Conservation (phyloP, 1,284 basidiomycete species). For the Austroboletus niveus region DNA sequence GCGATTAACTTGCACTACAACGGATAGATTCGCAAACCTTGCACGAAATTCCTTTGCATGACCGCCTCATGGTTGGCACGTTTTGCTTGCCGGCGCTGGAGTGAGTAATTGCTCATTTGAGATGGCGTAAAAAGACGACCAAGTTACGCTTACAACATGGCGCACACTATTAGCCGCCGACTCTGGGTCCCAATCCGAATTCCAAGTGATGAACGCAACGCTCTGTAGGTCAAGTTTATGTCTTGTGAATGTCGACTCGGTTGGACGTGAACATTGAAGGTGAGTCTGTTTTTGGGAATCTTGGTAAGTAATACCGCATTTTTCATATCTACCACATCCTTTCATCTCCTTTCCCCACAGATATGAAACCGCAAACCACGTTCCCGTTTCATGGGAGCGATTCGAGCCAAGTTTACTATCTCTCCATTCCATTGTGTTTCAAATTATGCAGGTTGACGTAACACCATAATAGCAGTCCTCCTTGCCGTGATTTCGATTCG, state of each 20-base stretch:
- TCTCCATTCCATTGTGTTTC: too few species aligned
- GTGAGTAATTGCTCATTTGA: constrained; percentile 28
- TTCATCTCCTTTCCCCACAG: not conserved
- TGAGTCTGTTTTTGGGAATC: too few species aligned
- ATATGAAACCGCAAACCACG: not conserved
- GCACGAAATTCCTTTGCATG: constrained; percentile 16
- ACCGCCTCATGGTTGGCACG: constrained; percentile 34
- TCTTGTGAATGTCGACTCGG: too few species aligned
- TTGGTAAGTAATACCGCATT: too few species aligned
- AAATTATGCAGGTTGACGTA: too few species aligned
- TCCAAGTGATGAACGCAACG: not conserved
- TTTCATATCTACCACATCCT: not conserved
- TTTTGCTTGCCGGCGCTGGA: constrained; percentile 30
- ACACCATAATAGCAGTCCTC: too few species aligned
- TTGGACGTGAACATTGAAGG: too few species aligned
- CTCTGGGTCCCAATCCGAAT: not conserved
- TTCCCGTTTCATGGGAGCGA: not conserved
- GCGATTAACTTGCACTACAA: constrained; percentile 19
- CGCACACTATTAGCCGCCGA: not conserved
- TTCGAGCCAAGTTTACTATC: too few species aligned
- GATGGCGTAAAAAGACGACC: constrained; percentile 18
- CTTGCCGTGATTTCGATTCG: not conserved
- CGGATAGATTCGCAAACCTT: constrained; percentile 23
- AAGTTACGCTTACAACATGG: constrained; percentile 7
- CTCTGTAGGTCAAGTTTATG: not conserved